Conservation (phyloP, 2,329 filamentous ascomycete genomes). For the Fusarium irregulare region DNA sequence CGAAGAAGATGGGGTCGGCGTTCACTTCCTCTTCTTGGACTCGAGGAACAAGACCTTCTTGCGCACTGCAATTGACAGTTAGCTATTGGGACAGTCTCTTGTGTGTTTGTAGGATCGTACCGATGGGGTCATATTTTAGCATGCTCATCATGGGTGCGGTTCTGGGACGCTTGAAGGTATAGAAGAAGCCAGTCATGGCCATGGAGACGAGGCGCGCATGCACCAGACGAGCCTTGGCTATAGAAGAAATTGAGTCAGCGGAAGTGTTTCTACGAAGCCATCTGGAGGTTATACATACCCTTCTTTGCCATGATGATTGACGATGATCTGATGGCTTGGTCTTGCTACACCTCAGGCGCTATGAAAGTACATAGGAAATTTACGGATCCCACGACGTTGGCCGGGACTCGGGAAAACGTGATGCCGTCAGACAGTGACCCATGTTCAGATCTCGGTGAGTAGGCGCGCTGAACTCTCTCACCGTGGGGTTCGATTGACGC, state of each 20-base stretch:
- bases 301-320: conserved; percentile 46
- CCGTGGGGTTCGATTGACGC: not conserved
- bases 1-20: conserved; percentile 3
- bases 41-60: conserved; percentile 97
- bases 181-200: conserved; percentile 99
- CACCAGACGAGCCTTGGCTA: conserved; percentile 92
- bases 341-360: conserved; percentile 19
- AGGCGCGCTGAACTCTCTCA: conserved; percentile 2
- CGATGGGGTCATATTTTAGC: conserved; percentile 98
- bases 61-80: conserved; percentile 70
- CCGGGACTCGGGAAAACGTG: conserved; percentile 38
- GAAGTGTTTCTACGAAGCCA: not conserved
- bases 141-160: conserved; percentile 88
- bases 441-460: conserved; percentile 4
- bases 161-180: conserved; percentile 86
- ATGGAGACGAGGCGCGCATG: conserved; percentile 95
- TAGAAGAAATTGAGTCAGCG: conserved; percentile 19
- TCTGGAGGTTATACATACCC: conserved; percentile 23
- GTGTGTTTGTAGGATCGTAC: conserved; percentile 59
- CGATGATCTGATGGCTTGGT: conserved; percentile 28
- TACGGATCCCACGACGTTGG: conserved; percentile 30
- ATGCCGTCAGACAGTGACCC: conserved; percentile 14
- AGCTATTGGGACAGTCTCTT: not conserved
- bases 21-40: conserved; percentile 80
- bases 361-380: conserved; percentile 42